These are phyloP conservation scores for Gossypium schwendimanii DNA, from an alignment of 441 rosid genomes.

Conservation along the genomic window DNA sequence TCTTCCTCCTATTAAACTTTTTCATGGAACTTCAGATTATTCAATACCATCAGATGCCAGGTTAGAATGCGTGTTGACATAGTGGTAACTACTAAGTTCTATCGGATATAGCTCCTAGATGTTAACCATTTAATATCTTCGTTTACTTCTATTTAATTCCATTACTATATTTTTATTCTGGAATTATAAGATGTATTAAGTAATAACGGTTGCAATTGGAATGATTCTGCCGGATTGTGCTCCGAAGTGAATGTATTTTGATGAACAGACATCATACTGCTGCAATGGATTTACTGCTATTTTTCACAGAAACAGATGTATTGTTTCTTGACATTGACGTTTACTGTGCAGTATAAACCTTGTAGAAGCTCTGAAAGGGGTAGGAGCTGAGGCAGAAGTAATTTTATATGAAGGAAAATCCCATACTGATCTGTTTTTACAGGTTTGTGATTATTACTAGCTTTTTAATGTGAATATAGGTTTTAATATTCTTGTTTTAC, in stretches of 20 bases:
- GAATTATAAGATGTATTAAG: neutral
- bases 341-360: constrained; percentile 40
- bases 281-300: neutral
- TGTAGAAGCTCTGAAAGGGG: constrained; percentile 37
- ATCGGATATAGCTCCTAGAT: neutral
- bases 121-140: neutral
- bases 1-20: constrained; percentile 49
- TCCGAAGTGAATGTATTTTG: neutral
- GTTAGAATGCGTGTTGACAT: constrained; percentile 24
- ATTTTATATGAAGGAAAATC: constrained; percentile 50
- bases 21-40: constrained; percentile 58
- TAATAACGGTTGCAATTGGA: neutral
- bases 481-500: neutral
- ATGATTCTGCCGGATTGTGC: neutral
- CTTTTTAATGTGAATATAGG: neutral
- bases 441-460: constrained; percentile 31
- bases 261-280: neutral
- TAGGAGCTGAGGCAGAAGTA: constrained; percentile 39
- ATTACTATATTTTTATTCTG: neutral
- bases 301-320: neutral
- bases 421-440: constrained; percentile 68
- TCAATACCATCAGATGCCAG: constrained; percentile 72
- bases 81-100: neutral
- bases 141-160: constrained; percentile 8
- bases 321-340: constrained; percentile 6